These are phyloP conservation scores for Wickerhamomyces xylosicus DNA, from an alignment of 805 yeast species.

Conservation along the genomic window DNA sequence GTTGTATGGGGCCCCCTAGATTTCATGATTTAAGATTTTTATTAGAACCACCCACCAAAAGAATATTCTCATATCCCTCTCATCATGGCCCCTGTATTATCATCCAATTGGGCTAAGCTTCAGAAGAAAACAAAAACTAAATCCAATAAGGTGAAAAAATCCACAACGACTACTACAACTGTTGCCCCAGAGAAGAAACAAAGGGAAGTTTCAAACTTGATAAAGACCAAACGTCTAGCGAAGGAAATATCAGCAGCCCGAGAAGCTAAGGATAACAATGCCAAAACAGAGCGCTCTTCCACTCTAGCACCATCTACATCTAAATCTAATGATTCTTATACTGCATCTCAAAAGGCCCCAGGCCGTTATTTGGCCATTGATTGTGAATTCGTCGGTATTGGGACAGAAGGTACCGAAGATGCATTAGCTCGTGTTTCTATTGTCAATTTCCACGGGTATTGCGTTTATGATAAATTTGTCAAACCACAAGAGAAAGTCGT, in stretches of 20 bases:
- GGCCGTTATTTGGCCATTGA: constrained; percentile 81
- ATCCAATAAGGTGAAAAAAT: constrained; percentile 1
- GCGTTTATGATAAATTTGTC: constrained; percentile 65
- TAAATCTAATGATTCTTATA: constrained; percentile 15
- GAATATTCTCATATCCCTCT: no score
- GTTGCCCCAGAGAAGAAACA: constrained; percentile 2
- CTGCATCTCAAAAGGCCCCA: constrained; percentile 23
- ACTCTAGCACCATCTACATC: constrained; percentile 9
- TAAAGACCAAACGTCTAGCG: constrained; percentile 6
- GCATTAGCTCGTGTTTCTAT: constrained; percentile 82
- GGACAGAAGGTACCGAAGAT: constrained; percentile 56
- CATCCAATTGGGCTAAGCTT: constrained; percentile 15
- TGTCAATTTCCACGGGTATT: constrained; percentile 73
- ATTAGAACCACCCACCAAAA: no score
- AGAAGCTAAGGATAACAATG: constrained; percentile 21
- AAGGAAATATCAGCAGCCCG: constrained; percentile 3
- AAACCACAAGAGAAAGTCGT: constrained; percentile 66
- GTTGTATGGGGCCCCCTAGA: no score
- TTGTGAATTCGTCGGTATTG: constrained; percentile 92
- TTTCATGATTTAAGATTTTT: no score
- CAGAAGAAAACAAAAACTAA: constrained; percentile 5
- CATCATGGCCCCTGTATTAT: not conserved
- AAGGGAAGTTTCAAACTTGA: constrained; percentile 7
- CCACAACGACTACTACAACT: constrained; percentile 4
- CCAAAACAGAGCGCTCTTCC: constrained; percentile 9